These are phyloP conservation scores for Cyclostephanos tholiformis DNA, from an alignment of 108 stramenopile genomes.

Conservation along the genomic window DNA sequence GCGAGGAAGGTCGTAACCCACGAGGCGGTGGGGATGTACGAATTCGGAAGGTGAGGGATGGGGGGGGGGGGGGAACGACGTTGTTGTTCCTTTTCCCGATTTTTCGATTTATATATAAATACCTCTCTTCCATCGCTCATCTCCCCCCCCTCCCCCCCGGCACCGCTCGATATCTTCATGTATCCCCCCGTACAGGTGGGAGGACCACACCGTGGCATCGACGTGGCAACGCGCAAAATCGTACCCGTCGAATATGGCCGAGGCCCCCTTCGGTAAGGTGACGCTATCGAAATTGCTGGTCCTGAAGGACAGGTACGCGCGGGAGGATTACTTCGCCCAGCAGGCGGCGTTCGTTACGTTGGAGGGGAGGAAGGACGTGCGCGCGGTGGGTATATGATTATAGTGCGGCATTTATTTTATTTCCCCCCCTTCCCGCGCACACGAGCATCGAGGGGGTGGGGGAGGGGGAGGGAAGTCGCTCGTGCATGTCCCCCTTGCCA, in stretches of 20 bases:
- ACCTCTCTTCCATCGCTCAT: not conserved
- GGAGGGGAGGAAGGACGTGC: slow-evolving; percentile 74
- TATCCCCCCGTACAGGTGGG: slow-evolving; percentile 25
- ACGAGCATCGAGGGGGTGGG: not conserved
- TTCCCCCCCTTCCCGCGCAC: not conserved
- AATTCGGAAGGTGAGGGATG: slow-evolving; percentile 46
- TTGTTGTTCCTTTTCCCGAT: not conserved
- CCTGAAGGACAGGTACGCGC: slow-evolving; percentile 57
- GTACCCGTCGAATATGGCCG: slow-evolving; percentile 21
- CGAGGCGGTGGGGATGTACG: slow-evolving; percentile 60
- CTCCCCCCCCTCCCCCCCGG: too few relatives aligned
- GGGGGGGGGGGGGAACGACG: too few relatives aligned
- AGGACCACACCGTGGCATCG: slow-evolving; percentile 74
- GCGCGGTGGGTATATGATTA: slow-evolving; percentile 41
- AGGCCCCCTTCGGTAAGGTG: slow-evolving; percentile 80
- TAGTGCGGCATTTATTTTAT: not conserved
- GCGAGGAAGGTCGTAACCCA: slow-evolving; percentile 78
- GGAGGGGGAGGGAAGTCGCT: too few relatives aligned
- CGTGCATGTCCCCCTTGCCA: not conserved
- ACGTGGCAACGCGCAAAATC: slow-evolving; percentile 73
- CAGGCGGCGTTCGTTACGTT: slow-evolving; percentile 77
- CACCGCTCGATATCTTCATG: not conserved
- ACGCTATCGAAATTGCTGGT: slow-evolving; percentile 70
- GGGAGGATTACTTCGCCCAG: slow-evolving; percentile 86
- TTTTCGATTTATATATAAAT: not conserved